Evolutionary conservation across 805 yeast genomes (phyloP), one percentile per base, ranked within the genome.

Genomic region (Tetrapisispora pingtungensis): DNA sequence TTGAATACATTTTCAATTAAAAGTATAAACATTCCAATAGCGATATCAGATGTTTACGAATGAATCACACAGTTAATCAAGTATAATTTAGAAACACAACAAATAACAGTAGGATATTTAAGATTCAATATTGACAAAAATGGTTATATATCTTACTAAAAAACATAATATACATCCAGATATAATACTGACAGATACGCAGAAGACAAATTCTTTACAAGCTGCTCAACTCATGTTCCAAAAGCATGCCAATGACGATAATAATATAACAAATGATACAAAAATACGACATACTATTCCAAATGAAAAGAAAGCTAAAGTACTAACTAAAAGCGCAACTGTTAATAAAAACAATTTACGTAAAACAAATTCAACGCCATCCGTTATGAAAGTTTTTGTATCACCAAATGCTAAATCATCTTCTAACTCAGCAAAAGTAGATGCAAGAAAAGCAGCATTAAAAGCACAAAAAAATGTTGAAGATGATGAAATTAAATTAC

Each of bases 191-290:
- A 36, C 41, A 7, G 36, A 42, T 13, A 24, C 31, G 7, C 41
- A 36, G 15, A 42, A 42, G 19, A 35, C 37, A 19, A 39, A 36
- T 10, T 42, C 45, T 7, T 18, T 42, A 20, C 15, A 15, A 12
- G 45, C 45, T n/a, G 45, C 45, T 6, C 33, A 36, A 19, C 27
- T 36, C 2, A 42, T 42, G 45, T 42, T 42, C 32, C 27, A 31
- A 18, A 42, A 42, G 13, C 45, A 42, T 36, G 19, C 40, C 31
- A 28, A 28, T 12, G n/a, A 28, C 12, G 31, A 28, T 12, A 14
- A 10, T 10, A 14, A 7, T 4, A 14, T 28, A 4, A 28, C 12
- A 14, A 28, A 28, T 10, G 31, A 28, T 12, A 28, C 31, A 28
- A 5, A 22, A 22, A 5, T 6, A 22, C 26, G 26, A 22, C 8